Conservation (phyloP, 225 moss, liverwort and hornwort genomes). For the Marchantia polymorpha region DNA sequence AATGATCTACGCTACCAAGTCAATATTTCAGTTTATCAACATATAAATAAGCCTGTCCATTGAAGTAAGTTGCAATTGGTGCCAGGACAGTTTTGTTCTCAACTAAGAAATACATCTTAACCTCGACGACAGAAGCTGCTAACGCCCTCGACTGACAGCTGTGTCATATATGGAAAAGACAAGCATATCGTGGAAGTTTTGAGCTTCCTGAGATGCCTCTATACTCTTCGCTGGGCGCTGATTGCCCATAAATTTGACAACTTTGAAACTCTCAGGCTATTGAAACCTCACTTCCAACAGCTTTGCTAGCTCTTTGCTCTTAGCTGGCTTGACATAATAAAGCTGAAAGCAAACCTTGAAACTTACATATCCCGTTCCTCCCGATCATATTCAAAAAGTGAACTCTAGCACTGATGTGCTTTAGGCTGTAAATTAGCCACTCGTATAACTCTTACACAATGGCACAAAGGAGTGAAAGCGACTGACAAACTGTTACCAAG, state of each 20-base stretch:
- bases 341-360: conserved; percentile 26
- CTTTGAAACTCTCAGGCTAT: conserved; percentile 15
- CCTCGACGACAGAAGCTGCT: conserved; percentile 9
- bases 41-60: conserved; percentile 27
- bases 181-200: conserved; percentile 12
- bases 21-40: conserved; percentile 28
- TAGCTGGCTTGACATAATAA: conserved; percentile 14
- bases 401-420: conserved; percentile 30
- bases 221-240: conserved; percentile 22
- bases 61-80: conserved; percentile 12
- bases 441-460: conserved; percentile 18
- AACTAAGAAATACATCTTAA: conserved; percentile 17
- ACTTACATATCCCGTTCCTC: conserved; percentile 18
- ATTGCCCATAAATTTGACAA: conserved; percentile 28
- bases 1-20: conserved; percentile 23
- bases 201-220: conserved; percentile 22
- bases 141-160: conserved; percentile 3
- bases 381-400: conserved; percentile 17
- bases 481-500: conserved; percentile 18
- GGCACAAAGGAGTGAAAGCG: conserved; percentile 19
- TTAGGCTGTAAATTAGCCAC: conserved; percentile 29
- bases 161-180: conserved; percentile 11
- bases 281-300: conserved; percentile 19
- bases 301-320: conserved; percentile 31
- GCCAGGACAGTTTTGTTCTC: conserved; percentile 22